Percentiles rank a stretch among this genome's conserved stretches.
Conservation (phyloP, 371 early-diverging fungal genomes). For the Mucor sp. region DNA sequence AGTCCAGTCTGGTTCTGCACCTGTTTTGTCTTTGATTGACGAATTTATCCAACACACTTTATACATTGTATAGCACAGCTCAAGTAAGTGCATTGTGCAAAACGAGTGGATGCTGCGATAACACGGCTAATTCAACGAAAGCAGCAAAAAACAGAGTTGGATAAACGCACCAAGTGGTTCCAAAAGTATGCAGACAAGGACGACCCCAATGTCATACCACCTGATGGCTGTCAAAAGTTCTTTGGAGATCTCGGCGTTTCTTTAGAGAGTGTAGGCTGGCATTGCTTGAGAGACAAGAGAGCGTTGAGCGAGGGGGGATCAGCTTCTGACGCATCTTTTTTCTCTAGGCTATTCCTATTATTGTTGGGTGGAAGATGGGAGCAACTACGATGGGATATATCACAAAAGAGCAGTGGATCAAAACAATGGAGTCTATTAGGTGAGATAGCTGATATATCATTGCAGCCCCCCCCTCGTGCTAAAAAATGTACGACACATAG, state of each 20-base stretch:
- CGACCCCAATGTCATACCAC: slow-evolving; percentile 23
- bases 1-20: background rate
- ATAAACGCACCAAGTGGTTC: slow-evolving; percentile 21
- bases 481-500: background rate
- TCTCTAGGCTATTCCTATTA: slow-evolving; percentile 27
- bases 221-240: slow-evolving; percentile 40
- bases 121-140: background rate
- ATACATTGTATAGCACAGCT: background rate
- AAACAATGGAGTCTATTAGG: background rate
- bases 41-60: background rate
- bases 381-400: slow-evolving; percentile 38
- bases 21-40: background rate
- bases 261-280: slow-evolving; percentile 33
- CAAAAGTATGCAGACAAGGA: slow-evolving; percentile 32
- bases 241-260: slow-evolving; percentile 34
- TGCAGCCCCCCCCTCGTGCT: background rate
- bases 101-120: background rate
- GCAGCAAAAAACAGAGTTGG: slow-evolving; percentile 2
- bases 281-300: background rate
- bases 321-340: background rate
- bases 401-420: slow-evolving; percentile 11
- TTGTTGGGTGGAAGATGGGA: slow-evolving; percentile 44
- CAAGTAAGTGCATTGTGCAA: background rate
- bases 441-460: background rate
- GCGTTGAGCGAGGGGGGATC: background rate